Evolutionary conservation across 2,329 filamentous ascomycete species (phyloP), one percentile per base, ranked within the genome.

Genomic region (Didymella exigua): DNA sequence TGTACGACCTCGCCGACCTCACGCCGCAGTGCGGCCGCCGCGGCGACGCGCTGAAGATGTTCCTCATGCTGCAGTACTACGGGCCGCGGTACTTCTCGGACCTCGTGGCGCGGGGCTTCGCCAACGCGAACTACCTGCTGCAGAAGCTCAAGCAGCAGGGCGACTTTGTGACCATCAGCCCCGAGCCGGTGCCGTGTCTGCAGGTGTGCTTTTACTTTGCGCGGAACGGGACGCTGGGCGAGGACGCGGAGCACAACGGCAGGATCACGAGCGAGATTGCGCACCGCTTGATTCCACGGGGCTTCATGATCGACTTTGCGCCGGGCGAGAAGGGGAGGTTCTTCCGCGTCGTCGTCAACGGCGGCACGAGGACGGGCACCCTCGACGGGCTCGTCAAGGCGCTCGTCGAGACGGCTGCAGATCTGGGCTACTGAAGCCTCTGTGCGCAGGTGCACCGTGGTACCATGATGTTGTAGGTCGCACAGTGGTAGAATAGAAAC

Each of bases 141-240:
- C 70, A 70, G 0, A 74, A 87, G 1, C 70, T 97, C 2, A 75
- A 79, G 5, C 41, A 77, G 13, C 80, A 81, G 36, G 71, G 77
- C 0, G 79, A 90, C 63, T 89, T 98, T 64, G 77, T 84, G 16
- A 80, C 96, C 14, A 84, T 96, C 3, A 90, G 86, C 10, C 81
- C 85, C 51, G 88, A 89, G 65, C 90, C 91, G 23, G 88, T 93
- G 41, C 73, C 72, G 13, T 98, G 93, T 76, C 78, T 96, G 71
- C 95, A 98, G 77, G 89, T 98, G 19, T 97, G 93, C 79, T 98
- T 98, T 75, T 96, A 96, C 74, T 92, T 90, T 68, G 86, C 88
- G 0, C 85, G 85, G 0, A 79, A 79, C 1, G 84, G 86, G 2
- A 66, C 74, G 53, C 60, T 89, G 50, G 69, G 74, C 1, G 67